Percentiles rank a stretch among this genome's conserved stretches.
Conservation (phyloP, 148 eudicot species). For the Vaccinium darrowii region DNA sequence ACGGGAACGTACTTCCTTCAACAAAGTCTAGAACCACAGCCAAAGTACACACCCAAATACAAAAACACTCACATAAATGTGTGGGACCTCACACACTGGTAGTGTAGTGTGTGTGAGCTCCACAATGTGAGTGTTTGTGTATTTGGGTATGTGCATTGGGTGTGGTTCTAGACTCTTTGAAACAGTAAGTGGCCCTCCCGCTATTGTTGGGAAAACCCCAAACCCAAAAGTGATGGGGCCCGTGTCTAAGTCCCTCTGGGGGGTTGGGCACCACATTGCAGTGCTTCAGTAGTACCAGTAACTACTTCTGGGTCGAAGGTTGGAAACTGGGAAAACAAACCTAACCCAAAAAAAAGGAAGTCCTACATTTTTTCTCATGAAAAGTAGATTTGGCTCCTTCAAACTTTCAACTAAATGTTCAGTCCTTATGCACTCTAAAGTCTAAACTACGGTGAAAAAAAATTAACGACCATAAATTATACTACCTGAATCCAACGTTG, state of each 20-base stretch:
- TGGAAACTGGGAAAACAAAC: neutral
- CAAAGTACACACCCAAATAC: no score
- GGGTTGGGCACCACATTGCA: no score
- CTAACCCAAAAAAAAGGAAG: neutral
- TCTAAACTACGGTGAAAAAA: neutral
- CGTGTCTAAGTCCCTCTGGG: no score
- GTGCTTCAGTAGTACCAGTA: neutral
- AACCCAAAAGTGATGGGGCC: neutral
- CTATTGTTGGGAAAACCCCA: neutral
- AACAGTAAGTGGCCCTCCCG: neutral
- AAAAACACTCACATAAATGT: no score
- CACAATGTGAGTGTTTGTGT: no score
- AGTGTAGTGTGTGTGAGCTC: no score
- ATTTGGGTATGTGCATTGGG: no score
- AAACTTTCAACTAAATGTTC: neutral
- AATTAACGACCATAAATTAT: neutral
- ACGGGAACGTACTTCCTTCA: no score
- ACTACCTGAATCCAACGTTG: conserved; percentile 83
- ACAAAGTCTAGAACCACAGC: no score
- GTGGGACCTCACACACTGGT: no score
- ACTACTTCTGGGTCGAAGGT: neutral
- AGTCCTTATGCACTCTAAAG: neutral
- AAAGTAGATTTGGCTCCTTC: neutral
- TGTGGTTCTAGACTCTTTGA: no score
- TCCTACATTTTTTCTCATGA: neutral